Conservation (phyloP, 352 stramenopile genomes). For the Thraustotheca clavata region DNA sequence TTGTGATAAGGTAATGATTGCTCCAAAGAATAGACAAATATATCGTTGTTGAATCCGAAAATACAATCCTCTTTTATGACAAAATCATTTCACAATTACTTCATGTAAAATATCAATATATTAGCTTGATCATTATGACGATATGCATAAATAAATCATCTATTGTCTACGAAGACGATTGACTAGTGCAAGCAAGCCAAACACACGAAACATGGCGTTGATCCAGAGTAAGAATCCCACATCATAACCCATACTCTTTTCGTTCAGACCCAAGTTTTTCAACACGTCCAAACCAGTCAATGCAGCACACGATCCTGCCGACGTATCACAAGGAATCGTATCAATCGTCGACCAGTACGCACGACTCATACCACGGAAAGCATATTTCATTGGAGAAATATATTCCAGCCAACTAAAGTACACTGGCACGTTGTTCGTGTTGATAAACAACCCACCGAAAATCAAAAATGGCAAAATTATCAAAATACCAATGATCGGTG, state of each 20-base stretch:
- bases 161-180: slow-evolving; percentile 31
- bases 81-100: too few relatives aligned
- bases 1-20: too few relatives aligned
- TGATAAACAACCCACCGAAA: slow-evolving; percentile 40
- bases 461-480: slow-evolving; percentile 36
- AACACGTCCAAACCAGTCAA: slow-evolving; percentile 33
- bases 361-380: slow-evolving; percentile 40
- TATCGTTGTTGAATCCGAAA: too few relatives aligned
- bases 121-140: slow-evolving; percentile 35
- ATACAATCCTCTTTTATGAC: too few relatives aligned
- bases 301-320: slow-evolving; percentile 31
- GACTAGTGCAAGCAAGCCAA: slow-evolving; percentile 31
- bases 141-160: slow-evolving; percentile 43
- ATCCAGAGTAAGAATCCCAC: slow-evolving; percentile 30
- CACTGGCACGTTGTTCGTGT: slow-evolving; percentile 30
- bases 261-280: slow-evolving; percentile 37
- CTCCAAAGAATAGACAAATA: too few relatives aligned
- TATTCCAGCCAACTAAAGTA: slow-evolving; percentile 43
- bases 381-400: slow-evolving; percentile 40
- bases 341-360: slow-evolving; percentile 35
- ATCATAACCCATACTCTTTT: slow-evolving; percentile 24
- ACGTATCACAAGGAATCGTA: slow-evolving; percentile 30
- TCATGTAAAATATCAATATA: slow-evolving; percentile 30
- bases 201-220: slow-evolving; percentile 28
- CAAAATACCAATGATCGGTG: slow-evolving; percentile 29